These are phyloP conservation scores for Crassisporium funariophilum DNA, from an alignment of 768 basidiomycete genomes.

Conservation along the genomic window DNA sequence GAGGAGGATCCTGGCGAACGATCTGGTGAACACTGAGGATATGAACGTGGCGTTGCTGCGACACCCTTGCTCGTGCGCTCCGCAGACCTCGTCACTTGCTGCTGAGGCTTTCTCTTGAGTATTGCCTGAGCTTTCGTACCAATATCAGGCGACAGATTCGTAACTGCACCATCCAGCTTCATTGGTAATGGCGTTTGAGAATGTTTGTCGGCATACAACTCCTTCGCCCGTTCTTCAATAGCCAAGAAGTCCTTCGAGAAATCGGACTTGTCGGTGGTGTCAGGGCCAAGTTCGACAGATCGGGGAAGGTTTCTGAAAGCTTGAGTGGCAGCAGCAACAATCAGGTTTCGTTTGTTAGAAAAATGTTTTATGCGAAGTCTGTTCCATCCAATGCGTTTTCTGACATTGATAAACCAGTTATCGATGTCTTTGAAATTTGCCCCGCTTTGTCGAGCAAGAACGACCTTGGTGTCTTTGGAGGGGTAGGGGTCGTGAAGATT, in stretches of 20 bases:
- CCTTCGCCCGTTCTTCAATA: conserved; percentile 20
- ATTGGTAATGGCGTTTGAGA: conserved; percentile 4
- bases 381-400: conserved; percentile 59
- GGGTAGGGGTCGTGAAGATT: conserved; percentile 61
- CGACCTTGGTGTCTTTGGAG: conserved; percentile 26
- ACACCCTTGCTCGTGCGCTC: background rate
- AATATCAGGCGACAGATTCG: background rate
- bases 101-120: background rate
- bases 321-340: conserved; percentile 39
- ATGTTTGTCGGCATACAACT: conserved; percentile 23
- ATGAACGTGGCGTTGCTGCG: background rate
- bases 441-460: conserved; percentile 27
- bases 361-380: conserved; percentile 35
- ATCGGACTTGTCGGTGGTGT: background rate
- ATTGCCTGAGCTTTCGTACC: background rate
- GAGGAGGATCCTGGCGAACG: background rate
- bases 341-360: conserved; percentile 31
- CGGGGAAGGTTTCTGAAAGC: conserved; percentile 31
- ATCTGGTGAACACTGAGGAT: background rate
- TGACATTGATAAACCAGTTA: conserved; percentile 49
- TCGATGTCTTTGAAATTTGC: conserved; percentile 34
- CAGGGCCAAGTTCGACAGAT: background rate
- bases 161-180: conserved; percentile 15
- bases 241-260: conserved; percentile 1
- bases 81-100: background rate